Conservation (phyloP, 169 alveolate species). For the Plasmodium reichenowi region DNA sequence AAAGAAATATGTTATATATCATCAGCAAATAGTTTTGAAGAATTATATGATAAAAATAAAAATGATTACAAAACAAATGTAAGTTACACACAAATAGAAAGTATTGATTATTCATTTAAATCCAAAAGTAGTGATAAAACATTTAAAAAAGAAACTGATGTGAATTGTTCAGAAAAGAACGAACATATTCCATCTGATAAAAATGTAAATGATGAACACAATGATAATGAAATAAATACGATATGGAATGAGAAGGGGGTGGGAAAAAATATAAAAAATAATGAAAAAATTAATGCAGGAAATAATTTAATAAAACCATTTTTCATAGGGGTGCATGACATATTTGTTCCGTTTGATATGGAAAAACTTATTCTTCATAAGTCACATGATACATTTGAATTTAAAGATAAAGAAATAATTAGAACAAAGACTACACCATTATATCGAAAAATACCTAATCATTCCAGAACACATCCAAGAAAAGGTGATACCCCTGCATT, state of each 20-base stretch:
- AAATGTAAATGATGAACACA: slow-evolving; percentile 21
- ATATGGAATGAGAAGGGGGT: slow-evolving; percentile 15
- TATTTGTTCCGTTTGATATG: slow-evolving; percentile 67
- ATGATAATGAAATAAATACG: slow-evolving; percentile 9
- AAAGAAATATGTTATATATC: slow-evolving; percentile 60
- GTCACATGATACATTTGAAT: neutral
- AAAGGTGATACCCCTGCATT: neutral
- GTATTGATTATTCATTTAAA: slow-evolving; percentile 25
- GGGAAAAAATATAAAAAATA: neutral
- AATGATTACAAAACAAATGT: slow-evolving; percentile 1
- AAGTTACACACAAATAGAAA: slow-evolving; percentile 13
- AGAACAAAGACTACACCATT: slow-evolving; percentile 2
- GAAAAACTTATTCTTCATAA: slow-evolving; percentile 15
- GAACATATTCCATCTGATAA: slow-evolving; percentile 4
- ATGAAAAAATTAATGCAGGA: neutral
- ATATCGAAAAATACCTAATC: slow-evolving; percentile 19
- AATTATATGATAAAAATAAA: slow-evolving; percentile 25
- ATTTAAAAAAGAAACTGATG: slow-evolving; percentile 47
- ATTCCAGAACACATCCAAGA: slow-evolving; percentile 6
- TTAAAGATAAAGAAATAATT: slow-evolving; percentile 26
- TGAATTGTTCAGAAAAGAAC: slow-evolving; percentile 11
- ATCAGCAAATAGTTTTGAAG: slow-evolving; percentile 22
- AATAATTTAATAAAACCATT: slow-evolving; percentile 58
- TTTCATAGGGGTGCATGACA: slow-evolving; percentile 54
- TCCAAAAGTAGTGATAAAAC: slow-evolving; percentile 42